A percentile compares a stretch with the other conserved stretches of the same genome.
Evolutionary conservation across 1,284 basidiomycete species (phyloP).

Genomic region (Rugosomyces carneus): DNA sequence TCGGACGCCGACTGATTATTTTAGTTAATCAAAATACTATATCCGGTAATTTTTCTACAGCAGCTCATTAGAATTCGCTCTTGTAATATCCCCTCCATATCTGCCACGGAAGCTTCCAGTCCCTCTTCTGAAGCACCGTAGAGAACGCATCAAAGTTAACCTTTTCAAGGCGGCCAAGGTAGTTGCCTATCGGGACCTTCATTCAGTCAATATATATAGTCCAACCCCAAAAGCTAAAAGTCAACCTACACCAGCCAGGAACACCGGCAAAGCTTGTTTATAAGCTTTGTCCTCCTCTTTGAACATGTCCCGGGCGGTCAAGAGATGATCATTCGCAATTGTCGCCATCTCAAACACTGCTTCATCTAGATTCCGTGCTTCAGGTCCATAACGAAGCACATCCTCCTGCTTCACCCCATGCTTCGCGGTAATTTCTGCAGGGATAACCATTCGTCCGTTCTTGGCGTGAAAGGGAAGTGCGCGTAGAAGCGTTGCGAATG

Average conservation of each 20-base stretch:
- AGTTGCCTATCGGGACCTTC: constrained; percentile 72
- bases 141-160: constrained; percentile 83
- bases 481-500: constrained; percentile 68
- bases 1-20: constrained; percentile 39
- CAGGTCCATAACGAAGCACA: constrained; percentile 67
- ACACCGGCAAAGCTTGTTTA: constrained; percentile 64
- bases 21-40: constrained; percentile 32
- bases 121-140: constrained; percentile 60
- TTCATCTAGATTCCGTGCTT: constrained; percentile 59
- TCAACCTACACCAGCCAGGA: constrained; percentile 67
- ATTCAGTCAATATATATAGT: constrained; percentile 4
- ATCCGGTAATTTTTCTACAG: constrained; percentile 12
- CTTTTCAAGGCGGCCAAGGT: constrained; percentile 70
- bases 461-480: constrained; percentile 73
- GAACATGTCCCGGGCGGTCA: constrained; percentile 78
- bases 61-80: constrained; percentile 40
- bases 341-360: constrained; percentile 89
- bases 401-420: constrained; percentile 84
- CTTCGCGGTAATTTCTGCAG: constrained; percentile 77
- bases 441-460: constrained; percentile 73
- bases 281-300: constrained; percentile 62
- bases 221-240: constrained; percentile 4
- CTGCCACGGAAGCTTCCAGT: constrained; percentile 84
- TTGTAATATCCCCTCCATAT: constrained; percentile 75
- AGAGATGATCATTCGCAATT: constrained; percentile 85